Conservation (phyloP, 257 asterid species). For the Asclepias syriaca region DNA sequence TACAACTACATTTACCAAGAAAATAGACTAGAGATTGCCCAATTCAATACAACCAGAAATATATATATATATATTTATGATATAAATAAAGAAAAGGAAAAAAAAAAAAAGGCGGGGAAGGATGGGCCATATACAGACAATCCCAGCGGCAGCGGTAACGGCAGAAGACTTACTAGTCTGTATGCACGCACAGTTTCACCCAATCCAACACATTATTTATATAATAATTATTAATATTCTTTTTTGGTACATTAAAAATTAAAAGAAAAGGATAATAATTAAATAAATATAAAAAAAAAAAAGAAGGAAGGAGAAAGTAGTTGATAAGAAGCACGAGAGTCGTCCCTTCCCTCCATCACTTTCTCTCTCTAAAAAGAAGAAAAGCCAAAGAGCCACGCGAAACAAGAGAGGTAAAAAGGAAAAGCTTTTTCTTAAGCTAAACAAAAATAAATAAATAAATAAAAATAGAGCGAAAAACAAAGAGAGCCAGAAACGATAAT, state of each 20-base stretch:
- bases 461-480: neutral
- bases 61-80: neutral
- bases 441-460: neutral
- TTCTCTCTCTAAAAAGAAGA: conserved; percentile 7
- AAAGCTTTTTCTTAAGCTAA: neutral
- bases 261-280: no score
- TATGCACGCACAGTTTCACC: conserved; percentile 26
- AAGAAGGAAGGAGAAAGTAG: neutral
- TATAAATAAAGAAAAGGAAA: no score
- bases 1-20: conserved; percentile 18
- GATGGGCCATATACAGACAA: conserved; percentile 24
- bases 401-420: conserved; percentile 12
- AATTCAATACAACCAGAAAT: neutral
- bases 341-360: conserved; percentile 18
- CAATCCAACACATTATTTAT: conserved; percentile 3
- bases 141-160: conserved; percentile 25
- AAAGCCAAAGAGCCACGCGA: conserved; percentile 31
- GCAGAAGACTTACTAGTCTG: conserved; percentile 12
- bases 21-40: neutral
- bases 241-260: neutral
- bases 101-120: conserved; percentile 8
- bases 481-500: conserved; percentile 15
- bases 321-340: conserved; percentile 33
- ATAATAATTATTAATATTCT: neutral
- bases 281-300: no score